These are phyloP conservation scores for Galeopsis tetrahit DNA, from an alignment of 257 asterid species.

Conservation along the genomic window DNA sequence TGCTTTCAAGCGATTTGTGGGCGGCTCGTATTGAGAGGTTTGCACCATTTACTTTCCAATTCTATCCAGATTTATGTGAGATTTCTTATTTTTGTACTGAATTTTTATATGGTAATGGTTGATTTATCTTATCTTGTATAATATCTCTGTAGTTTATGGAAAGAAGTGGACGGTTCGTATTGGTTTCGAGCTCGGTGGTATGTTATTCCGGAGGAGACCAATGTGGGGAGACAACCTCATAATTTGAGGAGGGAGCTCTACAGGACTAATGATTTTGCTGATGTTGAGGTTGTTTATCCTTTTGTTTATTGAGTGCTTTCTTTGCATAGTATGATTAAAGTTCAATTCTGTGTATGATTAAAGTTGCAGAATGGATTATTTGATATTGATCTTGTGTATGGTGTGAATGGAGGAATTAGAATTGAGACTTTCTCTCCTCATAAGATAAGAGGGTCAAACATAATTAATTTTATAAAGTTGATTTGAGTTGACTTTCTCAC, in stretches of 20 bases:
- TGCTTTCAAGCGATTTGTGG: slow-evolving; percentile 91
- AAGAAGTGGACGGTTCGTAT: slow-evolving; percentile 82
- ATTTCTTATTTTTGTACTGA: slow-evolving; percentile 1
- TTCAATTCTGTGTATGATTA: too few species aligned
- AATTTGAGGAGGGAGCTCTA: slow-evolving; percentile 92
- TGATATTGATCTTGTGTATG: too few species aligned
- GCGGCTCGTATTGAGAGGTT: slow-evolving; percentile 85
- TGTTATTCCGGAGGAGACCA: slow-evolving; percentile 88
- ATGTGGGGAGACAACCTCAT: slow-evolving; percentile 89
- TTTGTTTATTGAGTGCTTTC: slow-evolving; percentile 11
- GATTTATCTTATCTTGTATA: slow-evolving; percentile 9
- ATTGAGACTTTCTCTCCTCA: too few species aligned
- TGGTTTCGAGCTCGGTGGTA: slow-evolving; percentile 87
- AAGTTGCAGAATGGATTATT: too few species aligned
- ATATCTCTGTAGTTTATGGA: slow-evolving; percentile 71
- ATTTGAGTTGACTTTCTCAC: too few species aligned
- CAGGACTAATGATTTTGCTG: slow-evolving; percentile 74
- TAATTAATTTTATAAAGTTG: too few species aligned
- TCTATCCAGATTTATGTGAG: not conserved
- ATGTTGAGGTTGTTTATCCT: slow-evolving; percentile 63
- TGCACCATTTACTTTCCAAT: not conserved
- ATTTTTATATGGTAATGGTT: not conserved
- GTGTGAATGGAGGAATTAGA: too few species aligned
- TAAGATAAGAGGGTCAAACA: too few species aligned
- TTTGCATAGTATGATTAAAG: not conserved